These are phyloP conservation scores for Gloeostereum incarnatum DNA, from an alignment of 768 basidiomycete species.

Conservation along the genomic window DNA sequence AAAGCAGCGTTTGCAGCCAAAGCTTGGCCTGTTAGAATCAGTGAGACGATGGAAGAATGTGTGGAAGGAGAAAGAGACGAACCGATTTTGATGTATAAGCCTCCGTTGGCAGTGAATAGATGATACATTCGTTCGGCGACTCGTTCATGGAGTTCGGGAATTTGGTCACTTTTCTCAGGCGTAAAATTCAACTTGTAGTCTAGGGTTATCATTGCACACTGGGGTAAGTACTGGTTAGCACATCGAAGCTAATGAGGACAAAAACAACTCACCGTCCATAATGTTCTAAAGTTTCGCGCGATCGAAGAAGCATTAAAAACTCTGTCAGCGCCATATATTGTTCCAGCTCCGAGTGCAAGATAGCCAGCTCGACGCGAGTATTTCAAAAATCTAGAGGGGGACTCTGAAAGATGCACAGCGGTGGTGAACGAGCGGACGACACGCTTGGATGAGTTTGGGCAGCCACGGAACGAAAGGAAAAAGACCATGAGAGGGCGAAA, in stretches of 20 bases:
- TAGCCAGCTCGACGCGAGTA: too few relatives aligned
- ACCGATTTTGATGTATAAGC: constrained; percentile 82
- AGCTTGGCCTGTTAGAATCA: constrained; percentile 44
- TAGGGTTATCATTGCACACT: constrained; percentile 63
- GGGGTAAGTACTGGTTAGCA: not conserved
- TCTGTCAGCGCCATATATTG: constrained; percentile 35
- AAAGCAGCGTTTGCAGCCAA: constrained; percentile 82
- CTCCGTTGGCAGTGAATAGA: constrained; percentile 75
- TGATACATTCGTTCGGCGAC: constrained; percentile 72
- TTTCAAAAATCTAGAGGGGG: too few relatives aligned
- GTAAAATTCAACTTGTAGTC: constrained; percentile 90
- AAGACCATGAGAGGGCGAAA: too few relatives aligned
- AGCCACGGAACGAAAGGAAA: too few relatives aligned
- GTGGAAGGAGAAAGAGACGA: constrained; percentile 8
- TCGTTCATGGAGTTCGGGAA: constrained; percentile 77
- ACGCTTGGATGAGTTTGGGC: too few relatives aligned
- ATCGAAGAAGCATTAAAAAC: constrained; percentile 51
- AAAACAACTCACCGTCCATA: constrained; percentile 38
- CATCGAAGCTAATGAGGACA: not conserved
- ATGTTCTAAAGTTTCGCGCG: constrained; percentile 41
- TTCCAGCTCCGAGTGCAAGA: too few relatives aligned
- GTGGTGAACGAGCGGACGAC: too few relatives aligned
- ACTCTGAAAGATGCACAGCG: too few relatives aligned
- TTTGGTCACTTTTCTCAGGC: constrained; percentile 57
- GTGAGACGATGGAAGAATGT: constrained; percentile 1